Conservation (phyloP, 1,284 basidiomycete genomes). For the Moniliella sp. region DNA sequence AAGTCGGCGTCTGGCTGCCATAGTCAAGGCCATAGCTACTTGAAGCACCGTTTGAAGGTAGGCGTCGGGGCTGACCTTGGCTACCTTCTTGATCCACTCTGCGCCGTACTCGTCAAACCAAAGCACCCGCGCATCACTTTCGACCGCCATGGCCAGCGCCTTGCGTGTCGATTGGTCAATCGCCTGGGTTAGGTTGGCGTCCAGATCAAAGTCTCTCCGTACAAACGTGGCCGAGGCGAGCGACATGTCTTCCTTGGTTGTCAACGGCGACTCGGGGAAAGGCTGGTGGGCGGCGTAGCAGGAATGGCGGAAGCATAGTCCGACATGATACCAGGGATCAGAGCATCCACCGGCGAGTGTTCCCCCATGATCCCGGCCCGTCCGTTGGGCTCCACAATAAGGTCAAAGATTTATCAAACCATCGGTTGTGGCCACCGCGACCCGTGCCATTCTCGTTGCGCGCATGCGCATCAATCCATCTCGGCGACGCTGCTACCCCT, state of each 20-base stretch:
- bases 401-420: conserved; percentile 73
- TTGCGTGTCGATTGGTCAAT: not conserved
- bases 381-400: conserved; percentile 65
- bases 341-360: conserved; percentile 73
- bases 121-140: conserved; percentile 64
- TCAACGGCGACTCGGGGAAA: conserved; percentile 2
- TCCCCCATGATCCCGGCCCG: conserved; percentile 73
- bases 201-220: conserved; percentile 57
- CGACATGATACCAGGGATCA: conserved; percentile 70
- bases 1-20: conserved; percentile 62
- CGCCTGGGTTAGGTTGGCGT: conserved; percentile 36
- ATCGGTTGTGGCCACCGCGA: conserved; percentile 58
- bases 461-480: conserved; percentile 54
- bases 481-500: conserved; percentile 47
- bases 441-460: conserved; percentile 51
- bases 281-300: conserved; percentile 9
- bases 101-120: conserved; percentile 70
- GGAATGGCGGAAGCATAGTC: conserved; percentile 55
- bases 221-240: too few relatives aligned
- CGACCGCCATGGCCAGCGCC: conserved; percentile 41
- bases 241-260: too few relatives aligned
- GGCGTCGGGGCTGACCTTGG: conserved; percentile 67
- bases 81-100: conserved; percentile 66
- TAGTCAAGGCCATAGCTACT: conserved; percentile 70
- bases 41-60: conserved; percentile 83